These are phyloP conservation scores for Phytophthora macrochlamydospora DNA, from an alignment of 352 stramenopile species.

Conservation along the genomic window DNA sequence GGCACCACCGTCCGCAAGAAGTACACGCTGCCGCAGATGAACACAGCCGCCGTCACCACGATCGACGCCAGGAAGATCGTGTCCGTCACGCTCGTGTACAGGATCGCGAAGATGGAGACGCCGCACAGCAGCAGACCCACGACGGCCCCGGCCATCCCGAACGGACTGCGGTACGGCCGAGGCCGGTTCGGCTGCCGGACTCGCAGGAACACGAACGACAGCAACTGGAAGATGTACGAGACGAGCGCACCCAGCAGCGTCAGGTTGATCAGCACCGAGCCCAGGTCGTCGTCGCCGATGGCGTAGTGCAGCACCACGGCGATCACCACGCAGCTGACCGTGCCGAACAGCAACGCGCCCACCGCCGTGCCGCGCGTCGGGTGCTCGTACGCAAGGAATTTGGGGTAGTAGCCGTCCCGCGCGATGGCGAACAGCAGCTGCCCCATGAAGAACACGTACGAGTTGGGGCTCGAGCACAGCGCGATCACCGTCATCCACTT, in stretches of 20 bases:
- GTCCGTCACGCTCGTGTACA: slow-evolving; percentile 56
- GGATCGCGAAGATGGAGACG: slow-evolving; percentile 51
- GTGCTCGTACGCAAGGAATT: slow-evolving; percentile 43
- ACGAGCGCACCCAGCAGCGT: slow-evolving; percentile 41
- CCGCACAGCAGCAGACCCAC: slow-evolving; percentile 47
- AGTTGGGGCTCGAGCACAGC: slow-evolving; percentile 61
- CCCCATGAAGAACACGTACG: slow-evolving; percentile 77
- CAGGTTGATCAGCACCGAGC: slow-evolving; percentile 66
- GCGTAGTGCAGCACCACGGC: slow-evolving; percentile 55
- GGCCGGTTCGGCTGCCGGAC: slow-evolving; percentile 49
- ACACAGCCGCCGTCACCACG: slow-evolving; percentile 47
- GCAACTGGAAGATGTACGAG: slow-evolving; percentile 66
- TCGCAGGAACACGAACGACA: slow-evolving; percentile 64
- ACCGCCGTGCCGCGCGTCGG: slow-evolving; percentile 42
- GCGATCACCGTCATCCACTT: slow-evolving; percentile 65
- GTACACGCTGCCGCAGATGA: slow-evolving; percentile 49
- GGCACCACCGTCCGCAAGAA: slow-evolving; percentile 46
- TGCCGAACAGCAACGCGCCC: slow-evolving; percentile 52
- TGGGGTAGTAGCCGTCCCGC: slow-evolving; percentile 56
- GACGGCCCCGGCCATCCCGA: slow-evolving; percentile 48
- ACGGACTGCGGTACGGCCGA: slow-evolving; percentile 55
- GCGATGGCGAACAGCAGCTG: slow-evolving; percentile 64
- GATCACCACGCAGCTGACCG: slow-evolving; percentile 37
- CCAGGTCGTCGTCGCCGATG: slow-evolving; percentile 57
- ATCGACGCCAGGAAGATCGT: slow-evolving; percentile 61